Base-by-base conservation (phyloP, 371 early-diverging fungal species). In the Syncephalastrum racemosum region DNA sequence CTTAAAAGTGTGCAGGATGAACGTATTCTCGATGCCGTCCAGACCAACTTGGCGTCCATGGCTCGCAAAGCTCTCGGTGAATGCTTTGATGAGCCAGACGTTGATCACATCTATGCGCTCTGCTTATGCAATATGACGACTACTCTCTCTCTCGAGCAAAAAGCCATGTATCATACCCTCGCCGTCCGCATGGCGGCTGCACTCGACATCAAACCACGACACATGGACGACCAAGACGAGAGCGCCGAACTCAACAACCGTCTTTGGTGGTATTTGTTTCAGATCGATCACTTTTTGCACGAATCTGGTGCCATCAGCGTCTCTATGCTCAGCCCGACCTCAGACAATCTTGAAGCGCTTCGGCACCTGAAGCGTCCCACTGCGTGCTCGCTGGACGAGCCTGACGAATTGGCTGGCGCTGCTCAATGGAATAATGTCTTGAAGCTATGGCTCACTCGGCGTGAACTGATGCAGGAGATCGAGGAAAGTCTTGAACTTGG, bases 181-280 rank as follows among this genome's bases (percentile, higher is more conserved):
- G 69, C 69, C 16, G 69, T 64, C 1, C 53, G 63, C 14, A 62
- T 69, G 65, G 69, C 69, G 6, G 31, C 48, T 16, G 59, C 54
- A 10, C 31, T 69, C 7, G 54, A 57, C 16, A 60, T 69, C 20
- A 19, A 45, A 44, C 70, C 70, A 50, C 40, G 20, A 8, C 4
- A 50, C 16, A 1, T 49, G 45, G 13, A 43, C 42, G 13, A 50
- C 19, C 19, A 52, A 12, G 51, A 49, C 36, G 59, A 59, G 8
- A 46, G 58, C 36, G 41, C 44, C 7, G 69, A 64, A 42, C 62
- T 69, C 20, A 56, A 57, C 4, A 62, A 59, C 31, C 59, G 69
- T 3, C 31, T 69, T 16, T 69, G 69, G 69, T 69, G 69, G 69
- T 69, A 62, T 41, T 42, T 69, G 22, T 69, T 64, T 44, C 69